Conservation (phyloP, 306 rosid species). For the Pueraria montana region DNA sequence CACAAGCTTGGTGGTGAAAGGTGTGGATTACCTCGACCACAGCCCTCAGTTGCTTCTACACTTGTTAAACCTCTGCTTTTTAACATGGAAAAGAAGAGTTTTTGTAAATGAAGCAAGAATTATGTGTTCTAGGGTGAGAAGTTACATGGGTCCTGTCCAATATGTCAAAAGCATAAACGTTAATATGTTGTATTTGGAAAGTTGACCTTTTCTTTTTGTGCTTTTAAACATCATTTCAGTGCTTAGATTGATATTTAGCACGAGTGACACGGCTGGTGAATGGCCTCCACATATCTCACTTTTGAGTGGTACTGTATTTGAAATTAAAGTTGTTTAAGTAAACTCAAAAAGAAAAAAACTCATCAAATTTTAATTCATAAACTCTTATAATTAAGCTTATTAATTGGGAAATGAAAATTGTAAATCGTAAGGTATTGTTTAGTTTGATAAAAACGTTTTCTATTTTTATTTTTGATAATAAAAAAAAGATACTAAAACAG, state of each 20-base stretch:
- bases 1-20: background rate
- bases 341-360: background rate
- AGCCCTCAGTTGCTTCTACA: background rate
- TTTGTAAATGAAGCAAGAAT: constrained; percentile 9
- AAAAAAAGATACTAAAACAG: no score
- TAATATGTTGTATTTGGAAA: background rate
- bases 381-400: background rate
- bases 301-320: background rate
- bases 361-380: background rate
- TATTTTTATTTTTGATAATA: no score
- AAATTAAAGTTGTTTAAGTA: background rate
- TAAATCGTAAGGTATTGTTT: no score
- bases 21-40: background rate
- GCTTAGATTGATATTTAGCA: background rate
- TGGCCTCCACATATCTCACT: background rate
- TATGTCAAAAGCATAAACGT: background rate
- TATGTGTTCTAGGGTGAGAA: background rate
- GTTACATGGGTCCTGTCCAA: background rate
- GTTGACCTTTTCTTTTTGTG: background rate
- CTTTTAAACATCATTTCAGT: background rate
- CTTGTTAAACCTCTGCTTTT: background rate
- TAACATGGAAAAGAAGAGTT: background rate
- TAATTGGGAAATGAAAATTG: no score
- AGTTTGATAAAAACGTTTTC: no score
- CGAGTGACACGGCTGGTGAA: background rate